Percentiles rank a stretch among this genome's conserved stretches.
Conservation (phyloP, 768 basidiomycete genomes). For the Amanita jacksonii region DNA sequence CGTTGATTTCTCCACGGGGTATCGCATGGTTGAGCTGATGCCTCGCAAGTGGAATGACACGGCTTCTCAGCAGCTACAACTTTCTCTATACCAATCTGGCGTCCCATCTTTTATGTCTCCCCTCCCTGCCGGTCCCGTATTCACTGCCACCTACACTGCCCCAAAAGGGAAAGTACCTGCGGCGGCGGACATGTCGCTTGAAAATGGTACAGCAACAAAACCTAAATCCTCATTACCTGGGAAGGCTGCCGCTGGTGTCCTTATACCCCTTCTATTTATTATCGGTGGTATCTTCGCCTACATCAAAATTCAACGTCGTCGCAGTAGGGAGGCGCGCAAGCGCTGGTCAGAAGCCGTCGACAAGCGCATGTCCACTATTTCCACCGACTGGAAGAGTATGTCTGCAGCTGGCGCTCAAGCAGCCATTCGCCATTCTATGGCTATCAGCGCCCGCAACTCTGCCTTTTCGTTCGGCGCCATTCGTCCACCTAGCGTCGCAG, state of each 20-base stretch:
- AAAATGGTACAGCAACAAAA: slow-evolving; percentile 20
- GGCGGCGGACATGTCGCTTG: slow-evolving; percentile 35
- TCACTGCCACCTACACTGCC: slow-evolving; percentile 50
- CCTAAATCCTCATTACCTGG: slow-evolving; percentile 33
- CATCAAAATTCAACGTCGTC: slow-evolving; percentile 43
- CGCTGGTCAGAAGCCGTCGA: slow-evolving; percentile 62
- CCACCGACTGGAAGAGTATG: slow-evolving; percentile 68
- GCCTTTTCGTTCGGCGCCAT: slow-evolving; percentile 53
- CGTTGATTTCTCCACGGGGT: slow-evolving; percentile 39
- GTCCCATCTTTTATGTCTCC: slow-evolving; percentile 39
- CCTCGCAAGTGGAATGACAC: slow-evolving; percentile 70
- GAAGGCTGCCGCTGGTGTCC: slow-evolving; percentile 54
- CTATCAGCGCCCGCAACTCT: slow-evolving; percentile 32
- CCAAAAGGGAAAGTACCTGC: slow-evolving; percentile 30
- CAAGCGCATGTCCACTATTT: slow-evolving; percentile 78
- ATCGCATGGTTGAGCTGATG: slow-evolving; percentile 38
- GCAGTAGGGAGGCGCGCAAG: slow-evolving; percentile 40
- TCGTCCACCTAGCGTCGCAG: slow-evolving; percentile 36
- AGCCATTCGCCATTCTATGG: slow-evolving; percentile 64
- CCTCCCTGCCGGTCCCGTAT: slow-evolving; percentile 59
- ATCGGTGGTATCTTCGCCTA: slow-evolving; percentile 33
- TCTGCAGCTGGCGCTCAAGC: slow-evolving; percentile 60
- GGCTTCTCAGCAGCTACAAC: slow-evolving; percentile 37
- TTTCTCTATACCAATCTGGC: slow-evolving; percentile 46
- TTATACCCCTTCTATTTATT: slow-evolving; percentile 53